Evolutionary conservation across 2,329 filamentous ascomycete species (phyloP).

Genomic region (Raffaelea albimanens): DNA sequence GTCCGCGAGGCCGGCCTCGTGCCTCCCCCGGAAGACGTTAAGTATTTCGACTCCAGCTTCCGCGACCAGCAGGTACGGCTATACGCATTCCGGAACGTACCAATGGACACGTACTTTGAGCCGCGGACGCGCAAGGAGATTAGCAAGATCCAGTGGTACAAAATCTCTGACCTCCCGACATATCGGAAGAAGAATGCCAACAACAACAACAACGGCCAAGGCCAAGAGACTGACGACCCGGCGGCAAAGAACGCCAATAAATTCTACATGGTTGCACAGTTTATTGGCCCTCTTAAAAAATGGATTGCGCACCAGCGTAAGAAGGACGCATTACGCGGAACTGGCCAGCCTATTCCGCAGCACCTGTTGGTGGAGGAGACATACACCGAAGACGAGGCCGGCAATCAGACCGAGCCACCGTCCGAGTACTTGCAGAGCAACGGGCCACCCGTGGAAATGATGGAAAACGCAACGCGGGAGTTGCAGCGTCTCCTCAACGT

Average conservation of each 20-base stretch:
- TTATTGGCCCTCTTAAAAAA: constrained; percentile 73
- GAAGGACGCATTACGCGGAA: constrained; percentile 46
- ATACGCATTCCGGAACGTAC: constrained; percentile 84
- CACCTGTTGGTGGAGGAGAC: constrained; percentile 40
- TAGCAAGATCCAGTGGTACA: constrained; percentile 94
- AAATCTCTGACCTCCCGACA: constrained; percentile 75
- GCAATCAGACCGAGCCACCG: constrained; percentile 28
- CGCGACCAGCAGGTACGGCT: constrained; percentile 86
- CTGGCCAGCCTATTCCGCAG: constrained; percentile 29
- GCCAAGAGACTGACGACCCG: constrained; percentile 47
- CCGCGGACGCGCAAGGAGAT: constrained; percentile 94
- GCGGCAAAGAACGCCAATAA: constrained; percentile 63
- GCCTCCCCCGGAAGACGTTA: constrained; percentile 59
- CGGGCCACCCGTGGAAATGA: constrained; percentile 32
- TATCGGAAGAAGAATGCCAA: constrained; percentile 56
- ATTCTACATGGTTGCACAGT: constrained; percentile 97
- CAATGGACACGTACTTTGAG: constrained; percentile 79
- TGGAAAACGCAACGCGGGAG: constrained; percentile 41
- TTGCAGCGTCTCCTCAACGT: constrained; percentile 47
- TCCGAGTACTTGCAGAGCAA: constrained; percentile 18
- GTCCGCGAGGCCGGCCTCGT: constrained; percentile 68
- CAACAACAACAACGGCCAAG: constrained; percentile 48
- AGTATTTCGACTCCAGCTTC: constrained; percentile 83
- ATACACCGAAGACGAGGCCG: constrained; percentile 53
- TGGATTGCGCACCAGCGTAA: constrained; percentile 85